phyloP scores from a whole-genome alignment of 306 rosid species.

The Prinsepia uniflora region DNA sequence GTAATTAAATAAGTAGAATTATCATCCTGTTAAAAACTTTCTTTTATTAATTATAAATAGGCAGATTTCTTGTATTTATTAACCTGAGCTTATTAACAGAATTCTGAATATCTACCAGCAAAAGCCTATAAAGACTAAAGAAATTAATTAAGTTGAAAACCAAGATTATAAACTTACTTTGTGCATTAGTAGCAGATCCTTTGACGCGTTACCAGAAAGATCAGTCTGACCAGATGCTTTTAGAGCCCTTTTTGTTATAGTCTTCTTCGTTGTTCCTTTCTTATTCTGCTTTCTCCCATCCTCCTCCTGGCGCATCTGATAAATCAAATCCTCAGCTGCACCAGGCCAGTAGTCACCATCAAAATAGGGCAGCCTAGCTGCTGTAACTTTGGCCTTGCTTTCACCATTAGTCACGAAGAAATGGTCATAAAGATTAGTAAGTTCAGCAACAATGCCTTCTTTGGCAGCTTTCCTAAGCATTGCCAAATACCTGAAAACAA shows the following conservation, averaged over 20 bases:
- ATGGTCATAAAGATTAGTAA: constrained; percentile 89
- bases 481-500: constrained; percentile 70
- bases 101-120: not conserved
- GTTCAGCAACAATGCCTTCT: constrained; percentile 77
- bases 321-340: constrained; percentile 96
- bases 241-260: constrained; percentile 84
- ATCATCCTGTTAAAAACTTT: not conserved
- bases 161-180: constrained; percentile 55
- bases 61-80: not conserved
- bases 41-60: not conserved
- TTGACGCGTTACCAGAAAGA: constrained; percentile 89
- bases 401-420: constrained; percentile 84
- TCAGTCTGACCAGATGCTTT: constrained; percentile 96
- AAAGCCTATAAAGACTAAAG: not conserved
- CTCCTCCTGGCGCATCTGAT: constrained; percentile 94
- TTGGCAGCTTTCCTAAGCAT: constrained; percentile 93
- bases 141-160: constrained; percentile 5
- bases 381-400: constrained; percentile 87
- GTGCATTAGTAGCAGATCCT: constrained; percentile 96
- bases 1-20: constrained; percentile 10
- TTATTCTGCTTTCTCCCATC: constrained; percentile 92
- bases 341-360: constrained; percentile 99
- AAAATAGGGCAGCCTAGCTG: constrained; percentile 93
- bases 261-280: constrained; percentile 82
- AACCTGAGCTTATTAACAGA: not conserved